Conservation (phyloP, 2,329 filamentous ascomycete species). For the Penicillium sp. region DNA sequence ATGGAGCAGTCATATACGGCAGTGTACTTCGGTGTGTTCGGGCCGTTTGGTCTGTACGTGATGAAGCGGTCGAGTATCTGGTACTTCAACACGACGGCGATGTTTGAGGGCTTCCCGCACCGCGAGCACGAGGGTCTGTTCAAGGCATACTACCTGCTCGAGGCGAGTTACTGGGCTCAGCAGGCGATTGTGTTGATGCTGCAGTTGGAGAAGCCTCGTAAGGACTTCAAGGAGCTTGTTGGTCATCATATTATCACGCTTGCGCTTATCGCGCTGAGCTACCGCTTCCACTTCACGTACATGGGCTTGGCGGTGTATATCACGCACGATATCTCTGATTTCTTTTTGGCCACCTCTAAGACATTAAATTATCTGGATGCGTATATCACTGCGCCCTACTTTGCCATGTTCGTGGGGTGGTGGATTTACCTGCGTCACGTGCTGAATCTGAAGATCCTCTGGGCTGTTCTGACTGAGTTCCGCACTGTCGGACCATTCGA, state of each 20-base stretch:
- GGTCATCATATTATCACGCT: constrained; percentile 85
- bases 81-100: constrained; percentile 86
- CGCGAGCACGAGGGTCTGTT: constrained; percentile 67
- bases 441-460: constrained; percentile 42
- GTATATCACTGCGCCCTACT: constrained; percentile 71
- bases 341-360: constrained; percentile 91
- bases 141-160: constrained; percentile 93
- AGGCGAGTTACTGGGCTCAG: constrained; percentile 92
- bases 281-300: constrained; percentile 93
- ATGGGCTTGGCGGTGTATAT: constrained; percentile 90
- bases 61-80: constrained; percentile 86
- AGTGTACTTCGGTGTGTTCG: constrained; percentile 75
- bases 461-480: constrained; percentile 41
- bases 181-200: constrained; percentile 80
- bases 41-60: constrained; percentile 76
- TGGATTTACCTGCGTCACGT: constrained; percentile 90
- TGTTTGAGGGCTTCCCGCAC: constrained; percentile 86
- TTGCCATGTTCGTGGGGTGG: constrained; percentile 66
- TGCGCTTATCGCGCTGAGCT: constrained; percentile 72
- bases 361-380: constrained; percentile 82
- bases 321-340: constrained; percentile 88
- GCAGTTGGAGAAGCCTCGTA: constrained; percentile 82
- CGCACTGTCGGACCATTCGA: constrained; percentile 41
- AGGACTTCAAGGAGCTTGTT: constrained; percentile 90
- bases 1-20: constrained; percentile 96